phyloP scores from a whole-genome alignment of 306 rosid genomes.

The Malus sylvestris region DNA sequence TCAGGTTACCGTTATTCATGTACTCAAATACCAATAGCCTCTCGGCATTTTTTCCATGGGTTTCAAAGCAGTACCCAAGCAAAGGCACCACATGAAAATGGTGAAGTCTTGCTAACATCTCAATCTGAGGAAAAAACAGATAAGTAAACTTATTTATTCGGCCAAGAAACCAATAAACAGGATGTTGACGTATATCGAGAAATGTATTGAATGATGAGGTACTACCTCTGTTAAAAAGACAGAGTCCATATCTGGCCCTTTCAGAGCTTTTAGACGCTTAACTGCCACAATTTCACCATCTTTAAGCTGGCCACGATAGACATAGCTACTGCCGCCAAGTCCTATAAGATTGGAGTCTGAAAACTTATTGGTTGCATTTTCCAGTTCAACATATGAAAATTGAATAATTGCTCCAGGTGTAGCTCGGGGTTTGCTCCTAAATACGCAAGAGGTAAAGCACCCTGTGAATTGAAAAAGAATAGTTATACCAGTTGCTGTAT shows the following conservation, averaged over 20 bases:
- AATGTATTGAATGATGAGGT: conserved; percentile 12
- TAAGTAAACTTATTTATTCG: neutral
- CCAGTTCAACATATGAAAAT: conserved; percentile 71
- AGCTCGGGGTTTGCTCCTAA: conserved; percentile 44
- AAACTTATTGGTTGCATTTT: conserved; percentile 70
- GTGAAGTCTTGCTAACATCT: conserved; percentile 80
- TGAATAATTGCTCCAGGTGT: conserved; percentile 61
- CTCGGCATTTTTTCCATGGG: conserved; percentile 63
- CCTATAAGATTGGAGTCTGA: conserved; percentile 76
- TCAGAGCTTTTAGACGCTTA: conserved; percentile 62
- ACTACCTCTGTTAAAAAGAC: conserved; percentile 74
- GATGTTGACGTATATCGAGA: neutral
- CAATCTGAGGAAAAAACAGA: conserved; percentile 56
- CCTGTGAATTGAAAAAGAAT: conserved; percentile 31
- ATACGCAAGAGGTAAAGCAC: conserved; percentile 64
- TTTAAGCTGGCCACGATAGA: conserved; percentile 67
- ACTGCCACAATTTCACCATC: conserved; percentile 69
- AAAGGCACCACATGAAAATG: conserved; percentile 91
- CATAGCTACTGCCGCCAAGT: conserved; percentile 88
- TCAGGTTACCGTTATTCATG: conserved; percentile 79
- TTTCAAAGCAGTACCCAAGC: conserved; percentile 82
- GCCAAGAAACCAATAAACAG: neutral
- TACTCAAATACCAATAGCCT: conserved; percentile 75
- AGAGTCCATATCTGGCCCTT: conserved; percentile 60
- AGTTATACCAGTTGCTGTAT: neutral